Evolutionary conservation across 345 rosid species (phyloP), one percentile per base, ranked within the genome.

Genomic region (Populus alba): DNA sequence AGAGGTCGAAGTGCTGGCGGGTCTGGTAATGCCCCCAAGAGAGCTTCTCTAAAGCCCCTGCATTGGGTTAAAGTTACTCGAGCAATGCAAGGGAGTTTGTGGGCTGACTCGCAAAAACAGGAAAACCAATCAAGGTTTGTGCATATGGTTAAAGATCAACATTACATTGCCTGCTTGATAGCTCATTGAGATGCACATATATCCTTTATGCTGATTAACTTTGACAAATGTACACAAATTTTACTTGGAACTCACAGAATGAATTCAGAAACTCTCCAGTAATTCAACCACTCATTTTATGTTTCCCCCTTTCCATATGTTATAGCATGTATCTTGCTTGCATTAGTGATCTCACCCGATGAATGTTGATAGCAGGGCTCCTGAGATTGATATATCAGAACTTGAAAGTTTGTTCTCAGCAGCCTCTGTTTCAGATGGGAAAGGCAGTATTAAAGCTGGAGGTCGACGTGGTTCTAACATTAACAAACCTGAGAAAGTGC

Each of bases 31-130:
- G 87, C 84, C 47, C 91, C 97, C 51, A 95, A 89, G 88, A 93
- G 78, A 84, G 31, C 91, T 74, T 84, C 89, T 25, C 79, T 95
- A 76, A 95, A 93, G 85, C 98, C 99, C 74, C 85, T 93, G 69
- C 98, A 95, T 85, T 95, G 99, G 99, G 94, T 90, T 41, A 95
- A 95, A 91, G 98, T 95, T 73, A 92, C 97, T 72, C 90, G 98
- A 77, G 87, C 98, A 79, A 73, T 88, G 87, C 92, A 90, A 86
- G 99, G 99, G 72, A 95, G 98, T 88, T 81, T 95, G 79, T 95
- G 99, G 99, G 99, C 96, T 76, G 99, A 95, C 84, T 86, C 92
- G 77, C 92, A 86, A 77, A 88, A 93, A 79, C 94, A 92, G 77
- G 98, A 95, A 75, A 87, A 87, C 85, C 89, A 89, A 37, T 86